A percentile compares a stretch with the other conserved stretches of the same genome.
Conservation (phyloP, 2,329 filamentous ascomycete species). For the Ophidiomyces ophidiicola region DNA sequence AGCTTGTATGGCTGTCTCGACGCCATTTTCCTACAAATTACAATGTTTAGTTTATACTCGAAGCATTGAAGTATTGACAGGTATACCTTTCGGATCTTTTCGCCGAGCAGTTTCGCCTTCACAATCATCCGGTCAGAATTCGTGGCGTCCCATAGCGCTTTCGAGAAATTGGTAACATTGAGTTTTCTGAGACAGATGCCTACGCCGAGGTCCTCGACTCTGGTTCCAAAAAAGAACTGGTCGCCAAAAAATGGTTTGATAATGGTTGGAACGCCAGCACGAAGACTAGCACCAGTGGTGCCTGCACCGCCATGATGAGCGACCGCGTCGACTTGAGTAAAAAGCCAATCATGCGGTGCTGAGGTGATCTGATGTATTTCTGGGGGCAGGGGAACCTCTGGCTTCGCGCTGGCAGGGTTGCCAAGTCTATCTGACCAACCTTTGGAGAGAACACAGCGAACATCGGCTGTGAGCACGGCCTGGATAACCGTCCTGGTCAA, state of each 20-base stretch:
- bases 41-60: not conserved
- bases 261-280: constrained; percentile 85
- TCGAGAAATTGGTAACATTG: constrained; percentile 72
- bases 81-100: constrained; percentile 73
- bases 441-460: constrained; percentile 88
- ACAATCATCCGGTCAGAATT: constrained; percentile 82
- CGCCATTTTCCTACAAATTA: constrained; percentile 61
- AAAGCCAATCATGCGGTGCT: constrained; percentile 94
- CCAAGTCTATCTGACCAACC: constrained; percentile 85
- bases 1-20: constrained; percentile 77
- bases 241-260: constrained; percentile 96
- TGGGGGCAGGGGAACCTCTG: constrained; percentile 57
- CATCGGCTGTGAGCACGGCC: constrained; percentile 78
- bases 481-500: constrained; percentile 90
- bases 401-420: constrained; percentile 45
- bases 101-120: constrained; percentile 69
- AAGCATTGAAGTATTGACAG: not conserved
- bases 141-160: constrained; percentile 82
- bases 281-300: constrained; percentile 83
- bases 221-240: constrained; percentile 85
- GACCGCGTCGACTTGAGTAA: constrained; percentile 82
- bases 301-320: constrained; percentile 91
- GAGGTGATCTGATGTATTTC: constrained; percentile 82
- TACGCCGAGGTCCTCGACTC: constrained; percentile 86
- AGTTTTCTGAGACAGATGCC: constrained; percentile 81